These are phyloP conservation scores for Scheffersomyces illinoinensis DNA, from an alignment of 1,139 yeast genomes.

Conservation along the genomic window DNA sequence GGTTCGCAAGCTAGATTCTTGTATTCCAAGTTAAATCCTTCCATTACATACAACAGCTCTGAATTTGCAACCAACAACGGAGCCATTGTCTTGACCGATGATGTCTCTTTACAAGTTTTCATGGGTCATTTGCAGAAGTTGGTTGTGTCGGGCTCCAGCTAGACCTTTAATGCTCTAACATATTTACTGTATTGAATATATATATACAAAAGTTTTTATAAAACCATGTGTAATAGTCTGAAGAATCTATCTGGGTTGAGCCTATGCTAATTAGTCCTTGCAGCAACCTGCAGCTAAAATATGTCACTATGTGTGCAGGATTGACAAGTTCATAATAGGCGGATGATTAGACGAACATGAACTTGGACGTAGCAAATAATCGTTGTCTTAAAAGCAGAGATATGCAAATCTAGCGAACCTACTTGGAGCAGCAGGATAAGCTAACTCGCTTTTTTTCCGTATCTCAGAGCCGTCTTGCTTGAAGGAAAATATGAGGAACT, in stretches of 20 bases:
- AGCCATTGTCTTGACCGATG: conserved; percentile 92
- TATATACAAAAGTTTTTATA: background rate
- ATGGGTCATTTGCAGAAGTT: conserved; percentile 87
- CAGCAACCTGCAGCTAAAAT: background rate
- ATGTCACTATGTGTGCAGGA: background rate
- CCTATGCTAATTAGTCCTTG: background rate
- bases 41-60: conserved; percentile 72
- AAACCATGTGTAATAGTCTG: background rate
- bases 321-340: too few relatives aligned
- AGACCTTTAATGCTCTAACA: background rate
- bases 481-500: too few relatives aligned
- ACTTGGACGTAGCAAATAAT: too few relatives aligned
- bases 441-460: too few relatives aligned
- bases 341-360: too few relatives aligned
- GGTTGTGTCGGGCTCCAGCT: conserved; percentile 59
- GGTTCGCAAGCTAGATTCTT: conserved; percentile 98
- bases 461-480: too few relatives aligned
- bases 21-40: conserved; percentile 90
- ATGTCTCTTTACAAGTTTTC: conserved; percentile 87
- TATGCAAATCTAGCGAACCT: too few relatives aligned
- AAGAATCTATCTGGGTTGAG: too few relatives aligned
- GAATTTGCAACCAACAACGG: conserved; percentile 54
- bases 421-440: too few relatives aligned
- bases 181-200: background rate
- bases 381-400: too few relatives aligned